Evolutionary conservation across 192 early-diverging fungal species (phyloP), one percentile per base, ranked within the genome.

Genomic region (Entophlyctis luteolus): DNA sequence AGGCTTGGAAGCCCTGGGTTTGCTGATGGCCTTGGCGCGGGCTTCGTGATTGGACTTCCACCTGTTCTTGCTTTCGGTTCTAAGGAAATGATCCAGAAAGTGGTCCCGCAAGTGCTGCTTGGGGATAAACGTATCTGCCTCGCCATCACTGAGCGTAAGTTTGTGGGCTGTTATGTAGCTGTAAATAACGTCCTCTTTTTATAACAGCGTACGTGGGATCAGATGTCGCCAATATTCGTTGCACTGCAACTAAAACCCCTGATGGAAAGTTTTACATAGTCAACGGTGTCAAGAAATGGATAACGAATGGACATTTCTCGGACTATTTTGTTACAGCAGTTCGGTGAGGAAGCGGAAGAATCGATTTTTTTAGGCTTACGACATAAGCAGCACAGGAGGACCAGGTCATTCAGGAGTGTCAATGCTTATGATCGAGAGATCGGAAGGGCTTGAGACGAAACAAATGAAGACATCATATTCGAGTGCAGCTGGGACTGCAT

Each of bases 211-310:
- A 56, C 47, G 80, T 78, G 33, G 77, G 77, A 35, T 87, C 84
- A 2, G 91, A 93, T 72, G 91, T 93, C 16, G 91, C 91, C 20
- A 67, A 65, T 6, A 66, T 84, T 34, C 47, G 37, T 28, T 81
- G 78, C 31, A 79, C 72, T 10, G 82, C 82, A 25, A 62, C 47
- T 20, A 78, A 76, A 63, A 68, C 75, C 22, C 57, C 75, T 1
- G 49, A 84, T 65, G 91, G 90, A 12, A 82, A 90, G 71, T 74
- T 80, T 53, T 92, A 84, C 70, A 80, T 84, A 48, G 82, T 84
- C 14, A 84, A 84, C 60, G 82, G 80, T 20, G 70, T 73, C 25
- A 83, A 84, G 66, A 83, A 83, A 48, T 83, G 81, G 81, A 79
- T 82, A 54, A 74, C 72, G 18, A 76, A 76, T 55, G 79, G 77